Conservation (phyloP, 768 basidiomycete species). For the Rhizopogon rudus region DNA sequence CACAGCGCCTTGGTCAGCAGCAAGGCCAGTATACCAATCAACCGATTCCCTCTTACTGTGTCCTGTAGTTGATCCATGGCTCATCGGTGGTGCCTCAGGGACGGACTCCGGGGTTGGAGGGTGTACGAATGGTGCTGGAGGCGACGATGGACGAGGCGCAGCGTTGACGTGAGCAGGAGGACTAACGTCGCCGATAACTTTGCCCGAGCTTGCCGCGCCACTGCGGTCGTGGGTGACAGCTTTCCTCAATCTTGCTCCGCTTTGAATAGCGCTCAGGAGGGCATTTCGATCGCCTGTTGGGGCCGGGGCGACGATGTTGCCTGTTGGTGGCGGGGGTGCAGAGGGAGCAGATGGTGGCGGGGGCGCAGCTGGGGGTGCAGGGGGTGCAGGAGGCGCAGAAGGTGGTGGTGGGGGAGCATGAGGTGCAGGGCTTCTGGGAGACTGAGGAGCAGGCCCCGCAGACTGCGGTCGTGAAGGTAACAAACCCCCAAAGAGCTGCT, state of each 20-base stretch:
- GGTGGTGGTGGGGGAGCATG: conserved; percentile 11
- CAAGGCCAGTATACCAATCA: conserved; percentile 88
- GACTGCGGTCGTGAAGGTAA: conserved; percentile 56
- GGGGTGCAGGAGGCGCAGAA: conserved; percentile 27
- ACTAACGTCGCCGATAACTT: conserved; percentile 68
- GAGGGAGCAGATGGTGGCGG: conserved; percentile 29
- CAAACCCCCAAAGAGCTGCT: conserved; percentile 71
- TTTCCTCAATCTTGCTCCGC: conserved; percentile 66
- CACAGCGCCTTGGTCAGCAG: conserved; percentile 56
- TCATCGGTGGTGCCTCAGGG: conserved; percentile 11
- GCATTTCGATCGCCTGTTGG: conserved; percentile 53
- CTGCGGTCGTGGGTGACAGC: conserved; percentile 84
- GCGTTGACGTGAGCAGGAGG: conserved; percentile 67
- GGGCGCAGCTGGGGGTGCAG: conserved; percentile 32
- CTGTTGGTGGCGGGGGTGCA: conserved; percentile 24
- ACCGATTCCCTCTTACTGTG: conserved; percentile 69
- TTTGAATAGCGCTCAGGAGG: conserved; percentile 75
- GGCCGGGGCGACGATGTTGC: conserved; percentile 25
- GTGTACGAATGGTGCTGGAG: conserved; percentile 15
- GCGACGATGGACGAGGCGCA: conserved; percentile 38
- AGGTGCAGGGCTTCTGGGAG: conserved; percentile 13
- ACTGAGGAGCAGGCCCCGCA: conserved; percentile 32
- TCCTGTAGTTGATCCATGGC: conserved; percentile 12
- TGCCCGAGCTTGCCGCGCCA: conserved; percentile 61
- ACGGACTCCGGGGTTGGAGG: conserved; percentile 11